Conservation (phyloP, 345 rosid species). For the Eucalyptus polybractea region DNA sequence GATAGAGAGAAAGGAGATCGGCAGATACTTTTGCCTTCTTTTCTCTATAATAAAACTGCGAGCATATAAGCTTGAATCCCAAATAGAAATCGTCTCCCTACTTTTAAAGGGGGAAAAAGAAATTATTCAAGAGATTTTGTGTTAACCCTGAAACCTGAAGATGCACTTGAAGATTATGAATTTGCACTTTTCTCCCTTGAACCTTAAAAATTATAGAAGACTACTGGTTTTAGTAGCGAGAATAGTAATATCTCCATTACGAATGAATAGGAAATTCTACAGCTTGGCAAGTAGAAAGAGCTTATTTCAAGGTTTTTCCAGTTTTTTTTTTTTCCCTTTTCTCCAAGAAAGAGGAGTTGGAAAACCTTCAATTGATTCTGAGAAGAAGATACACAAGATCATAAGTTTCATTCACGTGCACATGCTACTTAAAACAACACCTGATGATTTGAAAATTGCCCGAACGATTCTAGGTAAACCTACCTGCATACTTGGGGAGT, state of each 20-base stretch:
- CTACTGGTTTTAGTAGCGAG: background rate
- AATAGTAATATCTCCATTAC: background rate
- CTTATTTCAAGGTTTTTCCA: background rate
- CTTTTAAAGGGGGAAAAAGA: background rate
- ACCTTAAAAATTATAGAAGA: background rate
- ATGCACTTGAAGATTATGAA: background rate
- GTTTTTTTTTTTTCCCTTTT: background rate
- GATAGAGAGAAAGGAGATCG: background rate
- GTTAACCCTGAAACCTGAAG: background rate
- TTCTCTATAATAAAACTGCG: background rate
- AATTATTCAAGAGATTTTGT: background rate
- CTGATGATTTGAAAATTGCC: background rate
- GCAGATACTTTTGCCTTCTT: background rate
- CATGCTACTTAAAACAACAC: background rate
- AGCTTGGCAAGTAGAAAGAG: background rate
- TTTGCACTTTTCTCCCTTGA: background rate
- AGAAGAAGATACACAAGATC: background rate
- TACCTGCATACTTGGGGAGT: conserved; percentile 54
- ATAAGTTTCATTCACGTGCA: background rate
- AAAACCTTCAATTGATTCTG: background rate
- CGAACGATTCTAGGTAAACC: background rate
- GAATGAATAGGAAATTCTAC: background rate
- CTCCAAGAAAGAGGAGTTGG: background rate
- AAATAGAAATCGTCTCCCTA: background rate
- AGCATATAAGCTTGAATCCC: background rate